Percentiles rank a stretch among this genome's conserved stretches.
Conservation (phyloP, 805 yeast species). For the Kuraishia ogatae region DNA sequence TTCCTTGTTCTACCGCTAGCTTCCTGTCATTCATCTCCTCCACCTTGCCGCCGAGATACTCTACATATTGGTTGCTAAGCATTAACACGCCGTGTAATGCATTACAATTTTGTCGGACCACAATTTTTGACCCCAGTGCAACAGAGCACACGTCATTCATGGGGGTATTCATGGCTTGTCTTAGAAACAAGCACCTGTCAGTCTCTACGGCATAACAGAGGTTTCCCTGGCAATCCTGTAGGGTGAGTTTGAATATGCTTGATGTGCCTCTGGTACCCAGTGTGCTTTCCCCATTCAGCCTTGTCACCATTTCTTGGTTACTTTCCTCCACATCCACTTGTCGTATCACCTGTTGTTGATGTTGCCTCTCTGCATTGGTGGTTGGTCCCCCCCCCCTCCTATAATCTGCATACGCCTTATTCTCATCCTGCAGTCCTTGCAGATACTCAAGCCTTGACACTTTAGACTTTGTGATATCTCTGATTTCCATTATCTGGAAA, state of each 20-base stretch:
- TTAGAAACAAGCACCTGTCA: slow-evolving; percentile 29
- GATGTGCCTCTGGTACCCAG: slow-evolving; percentile 5
- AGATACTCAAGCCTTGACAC: slow-evolving; percentile 49
- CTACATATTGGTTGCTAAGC: slow-evolving; percentile 17
- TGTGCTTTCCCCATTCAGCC: slow-evolving; percentile 1
- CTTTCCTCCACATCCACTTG: slow-evolving; percentile 36
- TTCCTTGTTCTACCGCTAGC: not conserved
- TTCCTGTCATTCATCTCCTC: slow-evolving; percentile 26
- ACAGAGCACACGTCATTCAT: not conserved
- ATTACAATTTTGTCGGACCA: not conserved
- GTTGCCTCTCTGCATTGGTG: slow-evolving; percentile 4
- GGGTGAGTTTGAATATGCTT: slow-evolving; percentile 40
- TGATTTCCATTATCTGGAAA: slow-evolving; percentile 49
- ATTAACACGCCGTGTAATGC: slow-evolving; percentile 15
- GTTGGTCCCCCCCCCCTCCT: slow-evolving; percentile 19
- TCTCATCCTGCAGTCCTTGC: slow-evolving; percentile 42
- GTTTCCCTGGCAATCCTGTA: slow-evolving; percentile 46
- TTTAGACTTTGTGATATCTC: slow-evolving; percentile 43
- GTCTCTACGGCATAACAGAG: slow-evolving; percentile 50
- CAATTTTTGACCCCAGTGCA: slow-evolving; percentile 1
- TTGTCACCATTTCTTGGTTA: slow-evolving; percentile 17
- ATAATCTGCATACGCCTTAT: slow-evolving; percentile 52
- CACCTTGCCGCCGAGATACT: slow-evolving; percentile 29
- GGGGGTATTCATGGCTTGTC: not conserved
- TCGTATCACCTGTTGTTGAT: slow-evolving; percentile 27